These are phyloP conservation scores for Tulasnella sp. DNA, from an alignment of 768 basidiomycete genomes.

Conservation along the genomic window DNA sequence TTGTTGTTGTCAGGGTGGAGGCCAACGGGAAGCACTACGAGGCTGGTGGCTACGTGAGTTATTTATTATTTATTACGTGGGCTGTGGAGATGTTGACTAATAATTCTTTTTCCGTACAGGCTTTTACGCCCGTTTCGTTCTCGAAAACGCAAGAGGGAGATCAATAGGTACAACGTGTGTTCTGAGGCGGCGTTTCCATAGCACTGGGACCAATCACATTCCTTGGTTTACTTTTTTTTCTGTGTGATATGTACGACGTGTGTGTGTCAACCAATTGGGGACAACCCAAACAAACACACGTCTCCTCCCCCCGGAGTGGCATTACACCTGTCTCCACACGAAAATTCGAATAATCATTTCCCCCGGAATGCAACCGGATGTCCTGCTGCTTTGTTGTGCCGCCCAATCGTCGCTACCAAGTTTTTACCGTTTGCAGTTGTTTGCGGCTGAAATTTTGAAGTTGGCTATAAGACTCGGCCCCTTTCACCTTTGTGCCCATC, in stretches of 20 bases:
- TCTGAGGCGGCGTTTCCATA: background rate
- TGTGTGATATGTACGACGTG: background rate
- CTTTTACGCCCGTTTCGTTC: slow-evolving; percentile 39
- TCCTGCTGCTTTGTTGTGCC: background rate
- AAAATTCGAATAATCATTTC: slow-evolving; percentile 5
- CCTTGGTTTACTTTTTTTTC: background rate
- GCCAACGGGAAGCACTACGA: slow-evolving; percentile 95
- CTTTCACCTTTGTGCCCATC: background rate
- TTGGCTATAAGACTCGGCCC: slow-evolving; percentile 11
- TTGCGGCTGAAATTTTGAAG: slow-evolving; percentile 16
- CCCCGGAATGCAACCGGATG: background rate
- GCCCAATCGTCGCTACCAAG: background rate
- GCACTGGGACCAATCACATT: background rate
- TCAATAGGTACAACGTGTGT: slow-evolving; percentile 27
- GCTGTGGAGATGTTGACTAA: background rate
- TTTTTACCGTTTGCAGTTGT: background rate
- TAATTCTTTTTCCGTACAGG: slow-evolving; percentile 30
- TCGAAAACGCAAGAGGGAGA: slow-evolving; percentile 34
- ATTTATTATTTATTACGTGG: slow-evolving; percentile 18
- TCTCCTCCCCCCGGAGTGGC: background rate
- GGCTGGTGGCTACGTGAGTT: slow-evolving; percentile 81
- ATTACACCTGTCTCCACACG: background rate
- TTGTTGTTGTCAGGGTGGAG: slow-evolving; percentile 54
- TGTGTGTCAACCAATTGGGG: background rate
- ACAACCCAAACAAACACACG: slow-evolving; percentile 17